phyloP scores from a whole-genome alignment of 306 rosid species.

The Medicago truncatula region DNA sequence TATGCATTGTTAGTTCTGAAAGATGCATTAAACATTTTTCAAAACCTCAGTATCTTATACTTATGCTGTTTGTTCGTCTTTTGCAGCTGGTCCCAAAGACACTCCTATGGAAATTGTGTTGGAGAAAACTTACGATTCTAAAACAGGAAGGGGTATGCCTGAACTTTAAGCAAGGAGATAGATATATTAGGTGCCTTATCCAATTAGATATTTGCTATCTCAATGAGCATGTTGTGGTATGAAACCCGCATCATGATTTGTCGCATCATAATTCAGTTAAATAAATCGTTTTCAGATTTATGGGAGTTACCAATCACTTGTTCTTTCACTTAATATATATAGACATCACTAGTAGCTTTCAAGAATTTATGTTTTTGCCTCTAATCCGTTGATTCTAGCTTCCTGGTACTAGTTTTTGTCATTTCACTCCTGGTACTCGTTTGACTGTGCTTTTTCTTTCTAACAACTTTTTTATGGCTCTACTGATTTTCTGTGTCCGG shows the following conservation, averaged over 20 bases:
- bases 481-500: background rate
- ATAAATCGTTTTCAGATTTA: background rate
- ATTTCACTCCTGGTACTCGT: background rate
- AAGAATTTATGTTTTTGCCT: background rate
- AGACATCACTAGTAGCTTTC: background rate
- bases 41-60: background rate
- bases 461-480: background rate
- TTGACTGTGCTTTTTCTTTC: background rate
- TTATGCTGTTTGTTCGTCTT: constrained; percentile 10
- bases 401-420: background rate
- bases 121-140: constrained; percentile 82
- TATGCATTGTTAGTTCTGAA: background rate
- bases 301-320: constrained; percentile 1
- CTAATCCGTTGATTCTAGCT: background rate
- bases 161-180: constrained; percentile 65
- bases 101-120: constrained; percentile 73
- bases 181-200: constrained; percentile 22
- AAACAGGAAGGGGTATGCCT: constrained; percentile 91
- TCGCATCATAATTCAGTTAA: constrained; percentile 10
- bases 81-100: constrained; percentile 92
- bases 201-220: constrained; percentile 16
- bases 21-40: constrained; percentile 3
- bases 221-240: constrained; percentile 29
- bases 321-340: background rate
- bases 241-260: background rate